Percentiles rank a stretch among this genome's conserved stretches.
phyloP scores from a whole-genome alignment of 1,284 basidiomycete genomes.

The Xerocomus nothofagi region DNA sequence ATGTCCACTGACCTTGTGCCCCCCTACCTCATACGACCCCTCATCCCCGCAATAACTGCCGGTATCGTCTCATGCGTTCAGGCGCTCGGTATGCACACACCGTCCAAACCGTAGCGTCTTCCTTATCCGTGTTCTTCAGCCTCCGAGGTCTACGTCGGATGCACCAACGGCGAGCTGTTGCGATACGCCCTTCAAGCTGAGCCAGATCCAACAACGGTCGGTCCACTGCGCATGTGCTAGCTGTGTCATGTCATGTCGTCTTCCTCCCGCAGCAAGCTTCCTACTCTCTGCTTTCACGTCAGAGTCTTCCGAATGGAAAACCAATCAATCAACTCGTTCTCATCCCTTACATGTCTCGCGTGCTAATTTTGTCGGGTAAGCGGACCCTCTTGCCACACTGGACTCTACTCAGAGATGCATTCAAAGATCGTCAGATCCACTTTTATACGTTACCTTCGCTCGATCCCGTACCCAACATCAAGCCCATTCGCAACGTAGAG shows the following conservation, averaged over 20 bases:
- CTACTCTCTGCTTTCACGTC: slow-evolving; percentile 67
- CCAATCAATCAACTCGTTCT: slow-evolving; percentile 78
- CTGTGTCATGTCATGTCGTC: not conserved
- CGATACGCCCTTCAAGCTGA: slow-evolving; percentile 64
- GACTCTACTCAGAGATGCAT: not conserved
- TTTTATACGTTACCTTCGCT: slow-evolving; percentile 80
- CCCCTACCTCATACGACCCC: slow-evolving; percentile 57
- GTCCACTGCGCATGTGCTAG: slow-evolving; percentile 11
- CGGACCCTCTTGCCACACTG: not conserved
- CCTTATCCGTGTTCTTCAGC: slow-evolving; percentile 37
- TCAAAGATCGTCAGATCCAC: slow-evolving; percentile 71
- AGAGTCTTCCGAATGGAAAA: slow-evolving; percentile 59
- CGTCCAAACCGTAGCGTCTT: slow-evolving; percentile 18
- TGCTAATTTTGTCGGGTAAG: slow-evolving; percentile 70
- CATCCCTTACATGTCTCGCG: slow-evolving; percentile 69
- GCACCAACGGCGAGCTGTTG: slow-evolving; percentile 69
- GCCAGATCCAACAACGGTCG: slow-evolving; percentile 48
- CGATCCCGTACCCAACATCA: slow-evolving; percentile 67
- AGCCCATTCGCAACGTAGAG: slow-evolving; percentile 77
- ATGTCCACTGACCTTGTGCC: slow-evolving; percentile 41
- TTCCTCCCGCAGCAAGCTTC: slow-evolving; percentile 50
- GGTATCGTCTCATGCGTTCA: slow-evolving; percentile 41
- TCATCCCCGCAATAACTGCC: slow-evolving; percentile 47
- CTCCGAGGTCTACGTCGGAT: slow-evolving; percentile 74
- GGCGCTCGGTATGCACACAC: slow-evolving; percentile 46